phyloP scores from a whole-genome alignment of 495 filamentous ascomycete species.

The Achaetomiella virescens region DNA sequence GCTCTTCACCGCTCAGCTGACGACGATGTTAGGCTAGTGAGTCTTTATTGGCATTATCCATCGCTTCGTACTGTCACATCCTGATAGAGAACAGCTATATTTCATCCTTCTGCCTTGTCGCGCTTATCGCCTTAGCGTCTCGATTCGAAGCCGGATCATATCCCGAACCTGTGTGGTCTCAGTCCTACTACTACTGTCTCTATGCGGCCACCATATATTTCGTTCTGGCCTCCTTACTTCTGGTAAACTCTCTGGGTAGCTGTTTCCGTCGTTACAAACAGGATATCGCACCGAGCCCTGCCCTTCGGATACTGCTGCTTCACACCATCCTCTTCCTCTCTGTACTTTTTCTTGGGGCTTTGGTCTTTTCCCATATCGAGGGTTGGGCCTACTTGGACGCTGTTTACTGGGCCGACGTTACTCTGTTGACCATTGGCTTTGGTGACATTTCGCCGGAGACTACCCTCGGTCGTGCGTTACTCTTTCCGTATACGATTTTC shows the following conservation, averaged over 20 bases:
- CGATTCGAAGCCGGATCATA: constrained; percentile 47
- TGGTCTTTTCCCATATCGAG: constrained; percentile 67
- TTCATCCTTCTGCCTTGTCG: constrained; percentile 65
- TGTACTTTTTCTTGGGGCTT: constrained; percentile 68
- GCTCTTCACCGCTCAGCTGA: no score
- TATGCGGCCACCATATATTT: constrained; percentile 74
- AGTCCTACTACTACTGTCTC: constrained; percentile 77
- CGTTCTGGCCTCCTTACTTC: constrained; percentile 63
- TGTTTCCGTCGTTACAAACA: constrained; percentile 55
- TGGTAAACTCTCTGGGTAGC: constrained; percentile 63
- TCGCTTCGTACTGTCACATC: no score
- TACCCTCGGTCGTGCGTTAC: constrained; percentile 51
- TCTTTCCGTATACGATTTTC: constrained; percentile 75
- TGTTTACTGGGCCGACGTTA: constrained; percentile 79
- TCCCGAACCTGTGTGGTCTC: constrained; percentile 53
- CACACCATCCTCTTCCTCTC: constrained; percentile 75
- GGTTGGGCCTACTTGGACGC: constrained; percentile 73
- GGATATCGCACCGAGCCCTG: constrained; percentile 64
- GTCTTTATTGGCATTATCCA: no score
- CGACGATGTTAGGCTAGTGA: no score
- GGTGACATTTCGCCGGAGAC: constrained; percentile 60
- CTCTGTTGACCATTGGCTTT: constrained; percentile 77
- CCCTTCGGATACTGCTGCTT: constrained; percentile 79
- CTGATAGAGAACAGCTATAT: no score
- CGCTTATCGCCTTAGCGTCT: constrained; percentile 55